Percentiles rank a stretch among this genome's conserved stretches.
These are phyloP conservation scores for Schoenoplectus tabernaemontani DNA, from an alignment of 202 grass and related monocot species.

Conservation along the genomic window DNA sequence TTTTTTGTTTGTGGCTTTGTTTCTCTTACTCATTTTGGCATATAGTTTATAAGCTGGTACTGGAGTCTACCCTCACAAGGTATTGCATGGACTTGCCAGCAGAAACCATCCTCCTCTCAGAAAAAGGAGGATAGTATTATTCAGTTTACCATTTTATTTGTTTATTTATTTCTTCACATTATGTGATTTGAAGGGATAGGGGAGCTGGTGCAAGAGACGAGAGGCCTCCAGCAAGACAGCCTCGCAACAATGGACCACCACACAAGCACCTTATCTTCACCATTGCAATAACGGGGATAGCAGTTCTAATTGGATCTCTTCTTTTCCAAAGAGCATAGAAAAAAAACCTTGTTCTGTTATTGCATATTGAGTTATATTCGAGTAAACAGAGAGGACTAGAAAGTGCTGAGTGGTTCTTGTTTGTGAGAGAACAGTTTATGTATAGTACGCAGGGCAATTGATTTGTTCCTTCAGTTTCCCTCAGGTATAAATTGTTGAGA, in stretches of 20 bases:
- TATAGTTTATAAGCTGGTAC: too few species aligned
- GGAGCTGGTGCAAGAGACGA: slow-evolving; percentile 47
- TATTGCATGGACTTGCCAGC: background rate
- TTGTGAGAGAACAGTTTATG: slow-evolving; percentile 11
- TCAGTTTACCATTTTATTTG: background rate
- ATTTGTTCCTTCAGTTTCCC: slow-evolving; percentile 23
- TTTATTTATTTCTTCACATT: background rate
- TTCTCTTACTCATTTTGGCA: too few species aligned
- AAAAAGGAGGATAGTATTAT: background rate
- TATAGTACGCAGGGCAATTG: slow-evolving; percentile 1
- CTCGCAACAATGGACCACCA: slow-evolving; percentile 30
- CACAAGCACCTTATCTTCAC: slow-evolving; percentile 45
- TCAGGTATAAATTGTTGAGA: background rate
- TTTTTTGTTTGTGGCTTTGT: too few species aligned
- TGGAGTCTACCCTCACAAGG: too few species aligned
- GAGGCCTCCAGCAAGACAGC: slow-evolving; percentile 30
- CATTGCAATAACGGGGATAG: slow-evolving; percentile 53
- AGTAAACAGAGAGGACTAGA: background rate
- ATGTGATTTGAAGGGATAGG: slow-evolving; percentile 33
- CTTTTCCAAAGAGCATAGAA: slow-evolving; percentile 44
- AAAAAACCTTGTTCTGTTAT: background rate
- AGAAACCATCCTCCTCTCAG: too few species aligned
- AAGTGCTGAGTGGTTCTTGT: background rate
- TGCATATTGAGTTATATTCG: background rate
- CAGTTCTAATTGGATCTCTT: slow-evolving; percentile 62